Evolutionary conservation across 495 filamentous ascomycete genomes (phyloP).

Genomic region (Hamigera avellanea): DNA sequence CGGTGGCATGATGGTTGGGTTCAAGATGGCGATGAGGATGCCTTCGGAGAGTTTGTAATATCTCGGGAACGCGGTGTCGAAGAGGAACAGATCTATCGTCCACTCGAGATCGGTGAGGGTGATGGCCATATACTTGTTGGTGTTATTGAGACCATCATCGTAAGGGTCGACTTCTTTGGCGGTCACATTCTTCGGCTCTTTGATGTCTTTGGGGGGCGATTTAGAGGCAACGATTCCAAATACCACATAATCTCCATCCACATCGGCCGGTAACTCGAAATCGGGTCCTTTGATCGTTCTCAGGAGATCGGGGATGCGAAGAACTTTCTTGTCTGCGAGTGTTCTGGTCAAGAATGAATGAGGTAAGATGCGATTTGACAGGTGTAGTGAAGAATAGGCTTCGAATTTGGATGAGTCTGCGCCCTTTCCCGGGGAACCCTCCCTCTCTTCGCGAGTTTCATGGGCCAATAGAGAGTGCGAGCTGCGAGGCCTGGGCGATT

Average conservation of each 20-base stretch:
- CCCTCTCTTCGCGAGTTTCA: slow-evolving; percentile 4
- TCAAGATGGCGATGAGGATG: slow-evolving; percentile 85
- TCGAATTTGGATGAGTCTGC: slow-evolving; percentile 53
- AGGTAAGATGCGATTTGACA: slow-evolving; percentile 77
- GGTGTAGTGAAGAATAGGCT: slow-evolving; percentile 71
- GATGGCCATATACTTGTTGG: slow-evolving; percentile 82
- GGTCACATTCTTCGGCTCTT: slow-evolving; percentile 33
- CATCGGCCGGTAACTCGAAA: slow-evolving; percentile 78
- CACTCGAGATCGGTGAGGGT: slow-evolving; percentile 79
- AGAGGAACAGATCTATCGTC: slow-evolving; percentile 86
- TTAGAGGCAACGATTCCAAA: slow-evolving; percentile 81
- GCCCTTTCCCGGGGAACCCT: slow-evolving; percentile 8
- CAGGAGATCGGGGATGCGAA: slow-evolving; percentile 72
- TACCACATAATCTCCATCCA: slow-evolving; percentile 77
- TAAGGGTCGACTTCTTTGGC: slow-evolving; percentile 33
- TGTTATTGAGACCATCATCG: slow-evolving; percentile 44
- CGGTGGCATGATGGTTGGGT: slow-evolving; percentile 83
- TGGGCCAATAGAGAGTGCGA: slow-evolving; percentile 6
- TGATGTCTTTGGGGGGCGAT: slow-evolving; percentile 64
- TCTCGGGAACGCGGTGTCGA: slow-evolving; percentile 77
- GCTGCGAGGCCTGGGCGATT: slow-evolving; percentile 5
- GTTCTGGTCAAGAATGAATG: slow-evolving; percentile 67
- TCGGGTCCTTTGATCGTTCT: slow-evolving; percentile 68
- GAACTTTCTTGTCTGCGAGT: slow-evolving; percentile 62
- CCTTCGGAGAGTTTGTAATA: slow-evolving; percentile 86